Percentiles rank a stretch among this genome's conserved stretches.
Conservation (phyloP, 352 stramenopile genomes). For the Aphanomyces invadans region DNA sequence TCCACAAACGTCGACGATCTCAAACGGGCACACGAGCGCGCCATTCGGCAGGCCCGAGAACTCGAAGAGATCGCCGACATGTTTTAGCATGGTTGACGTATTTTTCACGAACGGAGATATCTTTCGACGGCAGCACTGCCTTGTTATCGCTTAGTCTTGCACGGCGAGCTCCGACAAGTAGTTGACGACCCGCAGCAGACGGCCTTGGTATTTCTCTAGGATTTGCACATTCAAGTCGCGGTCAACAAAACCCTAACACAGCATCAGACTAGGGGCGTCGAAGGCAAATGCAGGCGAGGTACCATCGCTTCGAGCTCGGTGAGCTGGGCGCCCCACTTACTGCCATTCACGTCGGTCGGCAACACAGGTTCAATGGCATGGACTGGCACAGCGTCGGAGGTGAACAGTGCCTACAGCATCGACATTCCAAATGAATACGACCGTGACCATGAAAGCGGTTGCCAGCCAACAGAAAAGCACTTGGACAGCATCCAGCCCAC, state of each 20-base stretch:
- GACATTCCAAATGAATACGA: background rate
- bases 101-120: too few species aligned
- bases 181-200: slow-evolving; percentile 75
- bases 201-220: slow-evolving; percentile 73
- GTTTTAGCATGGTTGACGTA: too few species aligned
- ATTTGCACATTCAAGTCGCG: slow-evolving; percentile 52
- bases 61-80: slow-evolving; percentile 20
- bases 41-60: background rate
- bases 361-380: slow-evolving; percentile 56
- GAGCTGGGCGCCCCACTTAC: slow-evolving; percentile 62
- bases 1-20: slow-evolving; percentile 13
- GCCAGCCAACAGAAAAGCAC: background rate
- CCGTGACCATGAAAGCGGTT: too few species aligned
- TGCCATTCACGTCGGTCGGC: slow-evolving; percentile 38
- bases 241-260: slow-evolving; percentile 48
- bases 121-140: too few species aligned
- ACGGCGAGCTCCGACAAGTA: slow-evolving; percentile 55
- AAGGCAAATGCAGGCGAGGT: too few species aligned
- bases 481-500: too few species aligned
- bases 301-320: slow-evolving; percentile 51
- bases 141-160: background rate
- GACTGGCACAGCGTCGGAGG: slow-evolving; percentile 37
- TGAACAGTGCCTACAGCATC: slow-evolving; percentile 29
- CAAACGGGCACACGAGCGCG: background rate
- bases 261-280: background rate